Evolutionary conservation across 225 moss, liverwort and hornwort species (phyloP), one percentile per base, ranked within the genome.

Genomic region (Ulota crispa): DNA sequence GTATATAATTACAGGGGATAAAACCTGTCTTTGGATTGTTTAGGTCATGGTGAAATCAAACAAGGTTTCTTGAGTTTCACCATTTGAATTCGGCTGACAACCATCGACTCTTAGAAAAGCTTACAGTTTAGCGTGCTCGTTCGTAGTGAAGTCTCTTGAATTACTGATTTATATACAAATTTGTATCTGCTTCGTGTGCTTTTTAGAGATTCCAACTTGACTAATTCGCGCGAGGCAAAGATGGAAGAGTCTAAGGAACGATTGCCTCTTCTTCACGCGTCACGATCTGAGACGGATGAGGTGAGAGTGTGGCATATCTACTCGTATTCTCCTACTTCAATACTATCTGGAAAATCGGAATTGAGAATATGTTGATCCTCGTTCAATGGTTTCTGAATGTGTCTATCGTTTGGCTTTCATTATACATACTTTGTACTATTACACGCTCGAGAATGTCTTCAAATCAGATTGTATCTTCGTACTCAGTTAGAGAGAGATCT

Each of bases 221-320:
- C 15, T 42, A 6, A 77, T 72, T 45, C 9, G 52, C 39, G 19
- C 56, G 69, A 80, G 61, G 18, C 28, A 52, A 81, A 81, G 78
- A 87, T 89, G 89, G 83, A 81, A 27, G 85, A 85, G 54, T 78
- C 78, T 30, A 78, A 24, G 52, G 87, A 89, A 79, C 78, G 61
- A 36, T 42, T 75, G 76, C 89, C 89, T 24, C 87, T 89, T 37
- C 89, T 89, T 81, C 83, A 79, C 37, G 81, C 30, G 11, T 81
- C 78, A 21, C 69, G 75, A 83, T 54, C 62, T 72, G 78, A 85
- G 78, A 81, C 70, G n/a, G 74, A 82, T 57, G 81, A 85, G 78
- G 83, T 82, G 36, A 63, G 73, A 39, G 13, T 42, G 52, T 63
- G 52, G 37, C 24, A 54, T 63, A 55, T 47, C 37, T 65, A 47